phyloP scores from a whole-genome alignment of 306 rosid genomes.

The Calophaca sinica region DNA sequence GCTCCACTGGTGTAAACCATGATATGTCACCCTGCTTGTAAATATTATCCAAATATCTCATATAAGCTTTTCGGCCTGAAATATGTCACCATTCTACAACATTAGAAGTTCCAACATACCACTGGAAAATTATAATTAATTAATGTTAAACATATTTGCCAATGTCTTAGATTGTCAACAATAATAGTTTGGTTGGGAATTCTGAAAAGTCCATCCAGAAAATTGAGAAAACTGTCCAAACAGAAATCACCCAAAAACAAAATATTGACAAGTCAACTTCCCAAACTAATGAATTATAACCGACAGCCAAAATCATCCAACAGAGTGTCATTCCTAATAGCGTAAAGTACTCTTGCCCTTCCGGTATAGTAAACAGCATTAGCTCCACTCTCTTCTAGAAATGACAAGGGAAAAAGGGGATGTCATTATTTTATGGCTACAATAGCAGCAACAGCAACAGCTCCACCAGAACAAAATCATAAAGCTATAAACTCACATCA shows the following conservation, averaged over 20 bases:
- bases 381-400: neutral
- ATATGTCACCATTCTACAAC: slow-evolving; percentile 37
- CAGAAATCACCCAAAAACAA: slow-evolving; percentile 23
- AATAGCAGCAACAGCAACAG: slow-evolving; percentile 6
- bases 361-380: slow-evolving; percentile 16
- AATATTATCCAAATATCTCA: slow-evolving; percentile 77
- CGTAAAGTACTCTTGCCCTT: neutral
- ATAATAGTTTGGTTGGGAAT: slow-evolving; percentile 3
- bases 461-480: slow-evolving; percentile 10
- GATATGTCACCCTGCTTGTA: slow-evolving; percentile 80
- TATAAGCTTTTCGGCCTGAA: slow-evolving; percentile 88
- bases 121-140: slow-evolving; percentile 9
- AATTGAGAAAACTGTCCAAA: slow-evolving; percentile 8
- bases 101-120: slow-evolving; percentile 33
- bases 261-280: neutral
- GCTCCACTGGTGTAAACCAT: slow-evolving; percentile 97
- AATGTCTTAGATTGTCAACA: neutral
- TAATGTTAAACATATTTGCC: neutral
- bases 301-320: neutral
- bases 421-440: neutral
- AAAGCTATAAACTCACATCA: neutral
- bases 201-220: slow-evolving; percentile 26
- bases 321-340: neutral
- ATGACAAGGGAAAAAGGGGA: neutral
- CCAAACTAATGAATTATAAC: neutral